Evolutionary conservation across 2,329 filamentous ascomycete species (phyloP), one percentile per base, ranked within the genome.

Genomic region (Cadophora luteo-olivacea): DNA sequence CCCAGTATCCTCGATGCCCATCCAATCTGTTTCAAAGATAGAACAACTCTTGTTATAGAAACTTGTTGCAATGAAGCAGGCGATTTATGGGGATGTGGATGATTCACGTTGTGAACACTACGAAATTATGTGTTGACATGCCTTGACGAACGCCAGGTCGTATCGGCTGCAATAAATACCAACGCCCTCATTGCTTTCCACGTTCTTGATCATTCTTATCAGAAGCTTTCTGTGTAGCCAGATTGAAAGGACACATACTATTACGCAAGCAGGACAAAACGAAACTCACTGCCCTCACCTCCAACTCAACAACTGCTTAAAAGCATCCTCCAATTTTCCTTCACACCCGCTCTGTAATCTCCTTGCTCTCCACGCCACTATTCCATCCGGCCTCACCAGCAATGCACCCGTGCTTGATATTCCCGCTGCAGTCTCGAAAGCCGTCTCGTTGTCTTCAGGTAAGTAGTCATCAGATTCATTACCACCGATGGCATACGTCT

Each of bases 341-440:
- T 32, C 32, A 7, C 60, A 64, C 24, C 57, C 62, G n/a, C n/a
- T 64, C 36, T 54, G n/a, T 45, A 65, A 24, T 24, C 61, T 58
- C 25, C 69, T 68, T 4, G 41, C 61, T 25, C 73, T 67, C 78
- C 79, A 81, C 0, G 75, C 76, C 55, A 80, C 73, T 71, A 78
- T 77, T 0, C 76, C 78, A 73, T 81, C 79, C 0, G 79, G 79
- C 16, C 79, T 71, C 36, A 80, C 68, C 9, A 80, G 72, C 22
- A 76, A 68, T 3, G 77, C 77, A 1, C 79, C 79, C 24, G 33
- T 69, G 4, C 66, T 41, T 4, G 76, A 76, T 32, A 80, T 74
- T 0, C 77, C 75, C 19, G 78, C 74, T 4, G 70, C 68, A 22
- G 68, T 66, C 65, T 77, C 74, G 32, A 66, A 77, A 24, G 32